phyloP scores from a whole-genome alignment of 2,329 filamentous ascomycete genomes.

The Onygenales sp. region DNA sequence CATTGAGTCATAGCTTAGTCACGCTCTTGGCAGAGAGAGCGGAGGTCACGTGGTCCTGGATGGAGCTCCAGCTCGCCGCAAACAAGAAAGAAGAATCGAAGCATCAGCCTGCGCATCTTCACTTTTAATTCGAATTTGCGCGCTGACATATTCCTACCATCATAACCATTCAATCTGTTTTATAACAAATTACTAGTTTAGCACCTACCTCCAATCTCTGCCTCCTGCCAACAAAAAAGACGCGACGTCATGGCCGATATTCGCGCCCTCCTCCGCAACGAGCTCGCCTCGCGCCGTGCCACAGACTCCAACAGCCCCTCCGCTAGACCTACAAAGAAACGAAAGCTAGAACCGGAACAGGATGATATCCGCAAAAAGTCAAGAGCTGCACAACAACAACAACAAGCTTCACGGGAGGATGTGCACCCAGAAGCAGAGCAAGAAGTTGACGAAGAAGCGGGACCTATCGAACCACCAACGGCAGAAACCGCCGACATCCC shows the following conservation, averaged over 20 bases:
- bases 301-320: constrained; percentile 49
- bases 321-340: constrained; percentile 40
- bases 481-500: constrained; percentile 7
- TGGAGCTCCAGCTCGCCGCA: background rate
- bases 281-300: constrained; percentile 64
- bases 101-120: background rate
- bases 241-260: constrained; percentile 59
- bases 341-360: constrained; percentile 40
- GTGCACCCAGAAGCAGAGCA: constrained; percentile 7
- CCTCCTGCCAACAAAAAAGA: background rate
- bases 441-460: background rate
- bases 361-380: constrained; percentile 35
- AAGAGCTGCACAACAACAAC: constrained; percentile 26
- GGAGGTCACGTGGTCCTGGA: background rate
- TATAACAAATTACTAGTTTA: background rate
- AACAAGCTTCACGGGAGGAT: constrained; percentile 23
- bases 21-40: background rate
- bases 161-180: no score
- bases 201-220: background rate
- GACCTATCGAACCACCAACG: background rate
- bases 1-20: background rate
- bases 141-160: no score
- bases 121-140: background rate
- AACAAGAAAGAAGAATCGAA: background rate
- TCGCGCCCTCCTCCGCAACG: constrained; percentile 66